Evolutionary conservation across 2,329 filamentous ascomycete species (phyloP).

Genomic region (Colletotrichum magnum): DNA sequence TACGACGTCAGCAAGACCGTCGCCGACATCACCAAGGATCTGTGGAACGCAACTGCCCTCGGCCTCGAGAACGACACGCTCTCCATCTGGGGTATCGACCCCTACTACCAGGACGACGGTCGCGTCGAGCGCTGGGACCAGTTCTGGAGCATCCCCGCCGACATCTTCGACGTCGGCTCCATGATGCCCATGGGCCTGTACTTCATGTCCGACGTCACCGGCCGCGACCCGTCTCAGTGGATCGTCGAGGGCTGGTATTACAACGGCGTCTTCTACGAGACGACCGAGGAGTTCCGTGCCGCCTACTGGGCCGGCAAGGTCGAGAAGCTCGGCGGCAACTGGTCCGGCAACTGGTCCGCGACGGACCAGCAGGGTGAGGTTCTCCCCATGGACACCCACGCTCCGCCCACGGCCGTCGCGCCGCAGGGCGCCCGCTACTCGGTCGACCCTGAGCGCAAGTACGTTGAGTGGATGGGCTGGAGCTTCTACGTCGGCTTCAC

Average conservation of each 20-base stretch:
- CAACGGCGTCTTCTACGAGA: slow-evolving; percentile 66
- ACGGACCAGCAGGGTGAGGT: slow-evolving; percentile 57
- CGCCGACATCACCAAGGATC: slow-evolving; percentile 58
- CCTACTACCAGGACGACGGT: slow-evolving; percentile 57
- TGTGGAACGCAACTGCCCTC: slow-evolving; percentile 55
- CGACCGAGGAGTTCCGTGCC: slow-evolving; percentile 60
- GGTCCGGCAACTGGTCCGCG: slow-evolving; percentile 62
- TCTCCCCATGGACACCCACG: slow-evolving; percentile 51
- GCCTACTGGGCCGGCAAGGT: slow-evolving; percentile 60
- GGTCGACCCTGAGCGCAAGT: slow-evolving; percentile 58
- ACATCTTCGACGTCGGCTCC: slow-evolving; percentile 57
- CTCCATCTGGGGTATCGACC: slow-evolving; percentile 57
- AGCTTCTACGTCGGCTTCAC: slow-evolving; percentile 67
- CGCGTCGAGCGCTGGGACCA: slow-evolving; percentile 62
- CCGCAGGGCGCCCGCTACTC: slow-evolving; percentile 57
- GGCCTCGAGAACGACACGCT: slow-evolving; percentile 59
- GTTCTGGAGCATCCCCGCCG: slow-evolving; percentile 56
- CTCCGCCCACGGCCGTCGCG: slow-evolving; percentile 45
- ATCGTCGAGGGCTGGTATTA: slow-evolving; percentile 67
- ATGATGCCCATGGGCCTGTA: slow-evolving; percentile 62
- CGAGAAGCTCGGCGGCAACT: slow-evolving; percentile 60
- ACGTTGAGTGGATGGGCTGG: slow-evolving; percentile 67
- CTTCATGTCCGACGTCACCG: slow-evolving; percentile 62
- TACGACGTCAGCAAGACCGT: slow-evolving; percentile 48
- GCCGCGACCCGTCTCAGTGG: slow-evolving; percentile 66